Base-by-base conservation (phyloP, 805 yeast species). In the Sugiyamaella qingdaonensis region DNA sequence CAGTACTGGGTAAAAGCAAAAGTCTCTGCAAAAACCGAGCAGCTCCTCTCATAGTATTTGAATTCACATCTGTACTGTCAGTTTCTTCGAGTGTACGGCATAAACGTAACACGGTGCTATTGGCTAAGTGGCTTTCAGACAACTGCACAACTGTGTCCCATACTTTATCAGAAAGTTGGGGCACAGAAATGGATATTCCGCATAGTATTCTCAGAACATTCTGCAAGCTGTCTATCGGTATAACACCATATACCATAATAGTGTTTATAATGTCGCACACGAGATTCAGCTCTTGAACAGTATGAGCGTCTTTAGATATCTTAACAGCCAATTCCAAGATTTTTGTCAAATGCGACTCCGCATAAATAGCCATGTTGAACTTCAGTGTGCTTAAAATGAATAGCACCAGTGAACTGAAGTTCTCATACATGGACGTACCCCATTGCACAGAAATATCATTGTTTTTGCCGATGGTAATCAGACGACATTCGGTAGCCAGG, bases 361-460 rank as follows among this genome's bases (percentile, higher is more conserved):
- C 78, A 52, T 80, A 69, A 2, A 73, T 58, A 14, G 73, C 70
- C 56, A 73, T 74, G 57, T 77, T 81, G 67, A 68, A 76, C 59
- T 76, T 75, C 42, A 82, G 65, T 51, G 81, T 74, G 52, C 75
- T 75, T 29, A 65, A 67, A 10, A 77, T 63, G 59, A 74, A 78
- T 1, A 58, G 55, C 35, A 79, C 54, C 11, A 78, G 56, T 10
- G 54, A 49, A 35, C 61, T 64, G 52, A 71, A 61, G 37, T 61
- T 58, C 18, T 59, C 60, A 37, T 65, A 67, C 47, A 61, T 57
- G 1, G 65, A 56, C 2, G 62, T 49, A 36, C 71, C 68, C 64
- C 68, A 63, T 31, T 59, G 63, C 16, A 47, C 54, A 16, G 68
- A 58, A 3, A 62, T 52, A 52, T 61, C 68, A 48, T 54, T 57